Conservation (phyloP, 2,329 filamentous ascomycete genomes). For the Esteya vermicola region DNA sequence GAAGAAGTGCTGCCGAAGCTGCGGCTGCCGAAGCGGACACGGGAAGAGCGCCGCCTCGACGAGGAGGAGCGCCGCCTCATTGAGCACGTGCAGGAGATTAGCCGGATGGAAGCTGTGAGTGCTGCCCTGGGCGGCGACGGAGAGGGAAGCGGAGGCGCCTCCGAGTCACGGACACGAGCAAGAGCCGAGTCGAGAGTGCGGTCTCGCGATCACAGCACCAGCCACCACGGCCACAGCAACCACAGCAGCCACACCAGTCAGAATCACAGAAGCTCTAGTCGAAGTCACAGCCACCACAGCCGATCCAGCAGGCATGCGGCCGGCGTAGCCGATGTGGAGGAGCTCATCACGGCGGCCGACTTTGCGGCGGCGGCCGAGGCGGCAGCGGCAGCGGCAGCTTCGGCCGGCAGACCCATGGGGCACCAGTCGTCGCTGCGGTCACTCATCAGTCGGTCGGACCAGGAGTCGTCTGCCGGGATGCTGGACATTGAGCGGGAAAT, state of each 20-base stretch:
- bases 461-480: slow-evolving; percentile 33
- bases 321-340: slow-evolving; percentile 15
- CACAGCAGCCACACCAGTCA: too few species aligned
- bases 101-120: slow-evolving; percentile 52
- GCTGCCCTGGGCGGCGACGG: slow-evolving; percentile 10
- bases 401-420: slow-evolving; percentile 48
- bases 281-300: too few species aligned
- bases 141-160: neutral
- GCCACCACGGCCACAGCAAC: slow-evolving; percentile 2
- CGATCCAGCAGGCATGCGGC: neutral
- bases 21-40: slow-evolving; percentile 32
- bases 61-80: slow-evolving; percentile 57
- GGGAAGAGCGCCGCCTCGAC: slow-evolving; percentile 39
- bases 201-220: too few species aligned
- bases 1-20: slow-evolving; percentile 63
- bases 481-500: slow-evolving; percentile 78
- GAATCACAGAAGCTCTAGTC: too few species aligned
- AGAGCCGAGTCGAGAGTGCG: slow-evolving; percentile 1
- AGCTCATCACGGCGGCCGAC: too few species aligned
- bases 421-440: slow-evolving; percentile 84
- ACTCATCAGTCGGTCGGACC: slow-evolving; percentile 65
- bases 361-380: slow-evolving; percentile 16
- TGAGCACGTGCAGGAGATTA: slow-evolving; percentile 58
- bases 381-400: neutral
- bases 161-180: neutral